Conservation (phyloP, 768 basidiomycete genomes). For the Lepiota venenata region DNA sequence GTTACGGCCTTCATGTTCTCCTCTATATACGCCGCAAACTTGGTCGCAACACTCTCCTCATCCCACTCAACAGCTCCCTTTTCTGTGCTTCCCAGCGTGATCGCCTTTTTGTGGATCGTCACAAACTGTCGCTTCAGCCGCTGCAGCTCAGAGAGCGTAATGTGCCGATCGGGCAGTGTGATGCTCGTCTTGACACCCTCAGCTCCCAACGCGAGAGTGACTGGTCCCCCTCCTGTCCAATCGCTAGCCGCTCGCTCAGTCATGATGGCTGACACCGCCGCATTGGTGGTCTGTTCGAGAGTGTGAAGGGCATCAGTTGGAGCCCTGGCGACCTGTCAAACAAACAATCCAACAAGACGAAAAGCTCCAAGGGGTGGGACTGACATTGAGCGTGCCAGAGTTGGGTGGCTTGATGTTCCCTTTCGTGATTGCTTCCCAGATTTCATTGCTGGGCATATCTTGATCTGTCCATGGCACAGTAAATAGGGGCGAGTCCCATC, state of each 20-base stretch:
- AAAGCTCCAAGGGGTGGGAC: constrained; percentile 17
- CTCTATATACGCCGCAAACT: constrained; percentile 70
- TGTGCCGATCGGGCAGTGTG: constrained; percentile 59
- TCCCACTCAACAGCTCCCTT: constrained; percentile 76
- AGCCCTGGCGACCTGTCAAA: constrained; percentile 65
- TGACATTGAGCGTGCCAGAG: constrained; percentile 71
- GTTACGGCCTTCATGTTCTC: constrained; percentile 52
- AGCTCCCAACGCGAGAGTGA: constrained; percentile 43
- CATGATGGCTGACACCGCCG: constrained; percentile 71
- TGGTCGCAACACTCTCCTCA: constrained; percentile 63
- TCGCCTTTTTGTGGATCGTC: constrained; percentile 83
- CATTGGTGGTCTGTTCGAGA: constrained; percentile 74
- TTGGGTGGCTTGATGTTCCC: constrained; percentile 87
- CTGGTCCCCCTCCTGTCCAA: constrained; percentile 52
- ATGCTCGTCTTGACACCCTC: constrained; percentile 43
- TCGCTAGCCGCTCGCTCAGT: constrained; percentile 54
- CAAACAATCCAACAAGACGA: background rate
- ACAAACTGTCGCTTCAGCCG: constrained; percentile 91
- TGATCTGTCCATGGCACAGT: constrained; percentile 77
- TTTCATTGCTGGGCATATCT: constrained; percentile 57
- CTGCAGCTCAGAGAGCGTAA: constrained; percentile 88
- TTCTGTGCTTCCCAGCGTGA: constrained; percentile 78
- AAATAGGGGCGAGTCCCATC: constrained; percentile 97
- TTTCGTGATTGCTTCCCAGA: constrained; percentile 80
- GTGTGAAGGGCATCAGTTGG: constrained; percentile 85